Conservation (phyloP, 208 protist species). For the Lotmaria passim region DNA sequence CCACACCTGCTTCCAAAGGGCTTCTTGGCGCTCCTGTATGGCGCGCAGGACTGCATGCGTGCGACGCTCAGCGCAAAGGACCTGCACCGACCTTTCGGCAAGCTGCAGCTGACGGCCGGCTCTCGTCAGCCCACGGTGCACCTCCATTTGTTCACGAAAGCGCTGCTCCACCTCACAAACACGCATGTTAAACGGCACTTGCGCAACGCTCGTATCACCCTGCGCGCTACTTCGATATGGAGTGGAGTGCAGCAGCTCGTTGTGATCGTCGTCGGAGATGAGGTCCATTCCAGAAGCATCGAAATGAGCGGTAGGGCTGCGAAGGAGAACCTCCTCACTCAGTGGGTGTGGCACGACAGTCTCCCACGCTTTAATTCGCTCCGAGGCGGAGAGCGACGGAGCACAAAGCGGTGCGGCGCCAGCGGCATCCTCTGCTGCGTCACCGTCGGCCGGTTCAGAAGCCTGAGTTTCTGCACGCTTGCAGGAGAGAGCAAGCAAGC, state of each 20-base stretch:
- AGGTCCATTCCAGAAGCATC: conserved; percentile 5
- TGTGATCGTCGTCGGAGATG: background rate
- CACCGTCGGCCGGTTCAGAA: too few relatives aligned
- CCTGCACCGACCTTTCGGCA: conserved; percentile 33
- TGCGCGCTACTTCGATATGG: background rate
- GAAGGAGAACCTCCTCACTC: background rate
- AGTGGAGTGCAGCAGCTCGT: background rate
- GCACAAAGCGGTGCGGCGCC: background rate
- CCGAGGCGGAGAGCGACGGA: conserved; percentile 20
- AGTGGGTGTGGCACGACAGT: background rate
- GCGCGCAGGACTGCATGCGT: conserved; percentile 33
- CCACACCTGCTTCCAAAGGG: conserved; percentile 33
- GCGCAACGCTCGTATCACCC: background rate
- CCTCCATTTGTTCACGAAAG: conserved; percentile 69
- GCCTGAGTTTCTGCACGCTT: background rate
- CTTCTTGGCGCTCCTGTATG: conserved; percentile 32
- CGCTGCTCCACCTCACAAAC: conserved; percentile 53
- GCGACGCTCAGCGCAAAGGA: conserved; percentile 44
- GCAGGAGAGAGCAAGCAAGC: background rate
- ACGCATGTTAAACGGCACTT: conserved; percentile 47
- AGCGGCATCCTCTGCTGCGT: too few relatives aligned
- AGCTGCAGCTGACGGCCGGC: conserved; percentile 39
- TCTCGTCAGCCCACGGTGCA: conserved; percentile 52
- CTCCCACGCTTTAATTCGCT: conserved; percentile 30
- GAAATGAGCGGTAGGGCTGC: background rate